These are phyloP conservation scores for Claviceps capensis DNA, from an alignment of 2,329 filamentous ascomycete genomes.

Conservation along the genomic window DNA sequence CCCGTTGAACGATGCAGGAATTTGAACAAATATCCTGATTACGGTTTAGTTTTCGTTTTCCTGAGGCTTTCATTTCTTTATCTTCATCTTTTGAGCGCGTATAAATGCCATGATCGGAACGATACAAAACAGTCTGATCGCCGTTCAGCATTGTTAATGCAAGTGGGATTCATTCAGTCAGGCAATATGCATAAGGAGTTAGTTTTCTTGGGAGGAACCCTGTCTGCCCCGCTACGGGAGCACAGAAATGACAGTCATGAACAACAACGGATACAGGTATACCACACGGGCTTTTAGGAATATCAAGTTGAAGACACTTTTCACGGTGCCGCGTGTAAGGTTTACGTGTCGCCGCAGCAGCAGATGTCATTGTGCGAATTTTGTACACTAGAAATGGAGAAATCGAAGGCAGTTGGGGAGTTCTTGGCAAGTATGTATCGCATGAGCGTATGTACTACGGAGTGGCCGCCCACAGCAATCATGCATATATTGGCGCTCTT, in stretches of 20 bases:
- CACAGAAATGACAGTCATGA: constrained; percentile 3
- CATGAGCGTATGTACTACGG: too few relatives aligned
- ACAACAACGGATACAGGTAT: constrained; percentile 7
- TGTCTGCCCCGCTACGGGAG: background rate
- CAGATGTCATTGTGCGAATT: background rate
- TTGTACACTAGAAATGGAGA: too few relatives aligned
- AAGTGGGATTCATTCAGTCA: background rate
- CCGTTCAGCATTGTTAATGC: background rate
- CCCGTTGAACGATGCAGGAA: too few relatives aligned
- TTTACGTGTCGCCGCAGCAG: background rate
- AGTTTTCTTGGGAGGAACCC: background rate
- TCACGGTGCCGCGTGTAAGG: background rate
- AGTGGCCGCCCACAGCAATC: background rate
- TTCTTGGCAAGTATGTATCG: too few relatives aligned
- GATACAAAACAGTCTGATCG: background rate
- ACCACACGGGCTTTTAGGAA: constrained; percentile 4
- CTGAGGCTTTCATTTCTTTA: background rate
- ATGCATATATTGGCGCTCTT: background rate
- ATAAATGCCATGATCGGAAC: background rate
- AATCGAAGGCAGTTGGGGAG: too few relatives aligned
- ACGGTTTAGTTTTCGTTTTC: background rate
- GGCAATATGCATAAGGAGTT: background rate
- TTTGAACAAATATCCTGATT: background rate
- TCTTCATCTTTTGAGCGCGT: too few relatives aligned
- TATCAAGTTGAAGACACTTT: background rate